Evolutionary conservation across 129 eudicot genomes (phyloP), one percentile per base, ranked within the genome.

Genomic region (Oenanthe sinensis): DNA sequence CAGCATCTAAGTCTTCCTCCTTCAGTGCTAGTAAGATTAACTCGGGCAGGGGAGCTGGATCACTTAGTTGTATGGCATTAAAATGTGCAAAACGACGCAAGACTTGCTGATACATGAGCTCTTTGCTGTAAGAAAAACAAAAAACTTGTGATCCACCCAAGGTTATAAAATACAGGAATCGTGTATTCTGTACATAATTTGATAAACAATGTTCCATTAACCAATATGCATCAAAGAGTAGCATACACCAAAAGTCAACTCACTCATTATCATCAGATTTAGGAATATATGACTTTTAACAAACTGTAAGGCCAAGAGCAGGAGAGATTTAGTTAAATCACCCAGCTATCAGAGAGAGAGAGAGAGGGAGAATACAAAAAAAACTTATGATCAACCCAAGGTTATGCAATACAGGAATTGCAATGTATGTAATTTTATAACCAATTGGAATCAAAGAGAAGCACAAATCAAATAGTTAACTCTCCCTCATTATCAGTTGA

Each of bases 41-140:
- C 52, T 91, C 97, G 13, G 72, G 81, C 77, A 95, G 76, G 70
- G 99, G 88, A 81, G 89, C 97, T 20, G 96, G 96, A 46, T 91
- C 94, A 71, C 99, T 95, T 82, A 92, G 82, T 79, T 95, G 97
- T 86, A 95, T 95, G 81, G 94, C 96, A 83, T 87, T 95, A 76
- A 91, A 95, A 84, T 95, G 94, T 65, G 96, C 92, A 88, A 95
- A 95, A 45, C 99, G 90, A 75, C 91, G 96, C 62, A 95, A 84
- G 72, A 92, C 97, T 86, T 91, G 91, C 84, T 95, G 99, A 82
- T 95, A 95, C 99, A 95, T 95, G 80, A 95, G 97, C 84, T 95
- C 99, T 87, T 95, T 95, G 92, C 99, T 95, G 84, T 83, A 83
- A 84, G 77, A 49, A 45, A 50, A 68, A 8, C 1, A 24, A 9